phyloP scores from a whole-genome alignment of 1,284 basidiomycete genomes.

The Afroboletus lepidellus region DNA sequence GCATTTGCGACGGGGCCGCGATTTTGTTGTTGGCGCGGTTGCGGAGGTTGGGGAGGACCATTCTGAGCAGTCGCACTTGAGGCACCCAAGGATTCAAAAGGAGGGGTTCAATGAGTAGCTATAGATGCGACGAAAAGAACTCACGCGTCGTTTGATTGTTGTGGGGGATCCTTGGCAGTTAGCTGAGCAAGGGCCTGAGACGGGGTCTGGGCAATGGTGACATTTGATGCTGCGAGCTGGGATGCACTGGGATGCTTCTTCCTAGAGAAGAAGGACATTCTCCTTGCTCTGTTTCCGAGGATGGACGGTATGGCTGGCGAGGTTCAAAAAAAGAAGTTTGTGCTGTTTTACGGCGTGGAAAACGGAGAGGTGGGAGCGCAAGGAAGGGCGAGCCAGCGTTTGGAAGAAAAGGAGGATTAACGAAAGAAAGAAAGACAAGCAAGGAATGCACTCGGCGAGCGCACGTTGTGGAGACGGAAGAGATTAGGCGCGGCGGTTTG shows the following conservation, averaged over 20 bases:
- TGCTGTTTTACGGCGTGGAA: constrained; percentile 16
- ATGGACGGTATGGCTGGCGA: constrained; percentile 56
- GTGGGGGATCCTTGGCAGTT: constrained; percentile 34
- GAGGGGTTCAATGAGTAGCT: constrained; percentile 9
- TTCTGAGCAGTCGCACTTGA: constrained; percentile 25
- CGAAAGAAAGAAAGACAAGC: constrained; percentile 3
- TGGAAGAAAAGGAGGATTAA: constrained; percentile 10
- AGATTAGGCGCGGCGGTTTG: constrained; percentile 13
- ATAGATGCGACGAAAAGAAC: constrained; percentile 26
- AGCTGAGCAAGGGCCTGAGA: constrained; percentile 64
- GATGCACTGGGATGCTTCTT: constrained; percentile 61
- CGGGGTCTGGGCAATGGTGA: constrained; percentile 58
- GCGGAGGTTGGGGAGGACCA: constrained; percentile 32
- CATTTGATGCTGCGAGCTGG: constrained; percentile 41
- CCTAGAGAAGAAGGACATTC: constrained; percentile 89
- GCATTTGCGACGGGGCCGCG: constrained; percentile 23
- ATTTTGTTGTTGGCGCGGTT: constrained; percentile 35
- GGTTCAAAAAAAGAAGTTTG: constrained; percentile 19
- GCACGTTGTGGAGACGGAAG: constrained; percentile 18
- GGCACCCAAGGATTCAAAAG: neutral
- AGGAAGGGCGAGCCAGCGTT: constrained; percentile 28
- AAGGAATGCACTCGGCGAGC: constrained; percentile 7
- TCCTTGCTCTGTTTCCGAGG: constrained; percentile 54
- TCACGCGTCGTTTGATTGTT: constrained; percentile 40
- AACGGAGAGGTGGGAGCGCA: constrained; percentile 1